A percentile compares a stretch with the other conserved stretches of the same genome.
Evolutionary conservation across 169 alveolate genomes (phyloP).

Genomic region (Plasmodium cynomolgi): DNA sequence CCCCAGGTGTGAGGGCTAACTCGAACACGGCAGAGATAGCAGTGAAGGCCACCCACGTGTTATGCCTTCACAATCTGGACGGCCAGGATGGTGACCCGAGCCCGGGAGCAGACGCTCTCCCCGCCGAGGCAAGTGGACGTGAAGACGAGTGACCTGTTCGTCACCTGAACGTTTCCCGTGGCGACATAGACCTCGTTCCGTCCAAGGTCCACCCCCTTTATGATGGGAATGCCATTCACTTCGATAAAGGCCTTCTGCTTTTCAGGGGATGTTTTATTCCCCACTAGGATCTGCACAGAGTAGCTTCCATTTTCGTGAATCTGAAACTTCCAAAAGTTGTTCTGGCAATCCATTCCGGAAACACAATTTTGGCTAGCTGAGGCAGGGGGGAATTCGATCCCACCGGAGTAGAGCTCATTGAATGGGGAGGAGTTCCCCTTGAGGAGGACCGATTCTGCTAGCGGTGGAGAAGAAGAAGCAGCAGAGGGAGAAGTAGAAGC

Average conservation of each 20-base stretch:
- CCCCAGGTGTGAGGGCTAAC: too few species aligned
- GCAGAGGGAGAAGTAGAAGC: not conserved
- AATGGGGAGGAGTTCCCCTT: not conserved
- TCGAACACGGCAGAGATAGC: not conserved
- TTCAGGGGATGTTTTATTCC: constrained; percentile 14
- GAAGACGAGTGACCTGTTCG: constrained; percentile 10
- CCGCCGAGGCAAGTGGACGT: constrained; percentile 62
- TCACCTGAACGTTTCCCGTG: constrained; percentile 31
- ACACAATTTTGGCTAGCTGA: constrained; percentile 69
- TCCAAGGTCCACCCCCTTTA: constrained; percentile 17
- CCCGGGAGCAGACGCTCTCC: not conserved
- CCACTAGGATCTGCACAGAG: constrained; percentile 52
- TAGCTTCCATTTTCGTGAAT: constrained; percentile 56
- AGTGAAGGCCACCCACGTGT: not conserved
- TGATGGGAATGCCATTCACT: constrained; percentile 57
- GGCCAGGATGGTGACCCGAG: constrained; percentile 37
- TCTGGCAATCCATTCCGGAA: constrained; percentile 24
- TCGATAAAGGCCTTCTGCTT: constrained; percentile 45
- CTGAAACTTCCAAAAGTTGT: constrained; percentile 59
- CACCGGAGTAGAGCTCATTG: constrained; percentile 43
- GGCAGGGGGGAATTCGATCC: constrained; percentile 68
- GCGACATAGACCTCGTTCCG: constrained; percentile 44
- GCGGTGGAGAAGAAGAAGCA: not conserved
- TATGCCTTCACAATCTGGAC: constrained; percentile 35
- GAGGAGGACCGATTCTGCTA: not conserved